phyloP scores from a whole-genome alignment of 148 eudicot genomes.

The Drosera capensis region DNA sequence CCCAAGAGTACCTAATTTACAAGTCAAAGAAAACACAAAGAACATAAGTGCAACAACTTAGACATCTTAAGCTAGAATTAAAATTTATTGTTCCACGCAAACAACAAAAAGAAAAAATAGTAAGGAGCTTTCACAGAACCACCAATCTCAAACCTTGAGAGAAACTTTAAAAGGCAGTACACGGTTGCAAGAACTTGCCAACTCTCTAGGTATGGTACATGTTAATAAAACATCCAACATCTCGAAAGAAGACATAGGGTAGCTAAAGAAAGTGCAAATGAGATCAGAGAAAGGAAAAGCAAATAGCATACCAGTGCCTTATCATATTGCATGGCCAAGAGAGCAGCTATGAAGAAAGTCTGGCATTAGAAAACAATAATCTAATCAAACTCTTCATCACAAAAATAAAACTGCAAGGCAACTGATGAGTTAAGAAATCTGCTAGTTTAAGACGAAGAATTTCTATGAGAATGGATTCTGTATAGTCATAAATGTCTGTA shows the following conservation, averaged over 20 bases:
- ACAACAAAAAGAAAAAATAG: no score
- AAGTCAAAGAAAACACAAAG: background rate
- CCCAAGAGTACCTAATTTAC: slow-evolving; percentile 72
- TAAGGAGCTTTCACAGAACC: no score
- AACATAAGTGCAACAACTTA: background rate
- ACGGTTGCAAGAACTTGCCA: no score
- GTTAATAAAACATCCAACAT: no score
- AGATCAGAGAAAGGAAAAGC: slow-evolving; percentile 4
- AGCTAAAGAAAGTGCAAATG: background rate
- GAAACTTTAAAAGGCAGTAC: no score
- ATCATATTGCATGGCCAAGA: slow-evolving; percentile 92
- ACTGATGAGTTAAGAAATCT: background rate
- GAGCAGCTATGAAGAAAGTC: slow-evolving; percentile 98
- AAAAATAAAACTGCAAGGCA: background rate
- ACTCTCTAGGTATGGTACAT: no score
- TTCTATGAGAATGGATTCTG: background rate
- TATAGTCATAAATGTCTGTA: background rate
- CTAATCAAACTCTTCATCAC: slow-evolving; percentile 4
- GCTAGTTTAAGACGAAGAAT: background rate
- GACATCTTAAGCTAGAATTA: background rate
- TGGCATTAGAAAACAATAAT: slow-evolving; percentile 18
- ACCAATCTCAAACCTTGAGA: no score
- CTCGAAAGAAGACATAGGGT: background rate
- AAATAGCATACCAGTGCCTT: slow-evolving; percentile 58
- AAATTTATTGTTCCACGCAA: no score